Conservation (phyloP, 139 green algal species). For the Zygnema circumcarinatum region DNA sequence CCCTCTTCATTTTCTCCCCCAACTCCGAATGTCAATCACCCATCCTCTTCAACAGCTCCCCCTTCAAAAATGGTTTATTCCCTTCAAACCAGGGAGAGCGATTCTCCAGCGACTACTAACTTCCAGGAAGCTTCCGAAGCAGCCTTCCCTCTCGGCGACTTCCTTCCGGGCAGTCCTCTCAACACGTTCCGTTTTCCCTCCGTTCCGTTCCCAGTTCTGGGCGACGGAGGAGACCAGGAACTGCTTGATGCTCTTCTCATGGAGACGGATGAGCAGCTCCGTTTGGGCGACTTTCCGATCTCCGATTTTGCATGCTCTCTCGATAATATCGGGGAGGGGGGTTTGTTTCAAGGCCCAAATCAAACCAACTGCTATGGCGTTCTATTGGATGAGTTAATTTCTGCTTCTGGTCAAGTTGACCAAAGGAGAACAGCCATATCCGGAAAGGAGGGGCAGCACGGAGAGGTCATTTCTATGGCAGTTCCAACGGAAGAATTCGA, state of each 20-base stretch:
- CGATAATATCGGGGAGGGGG: not conserved
- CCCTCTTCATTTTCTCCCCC: too few species aligned
- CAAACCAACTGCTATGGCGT: too few species aligned
- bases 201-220: not conserved
- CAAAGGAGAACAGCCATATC: too few species aligned
- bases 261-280: not conserved
- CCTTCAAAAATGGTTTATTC: too few species aligned
- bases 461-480: not conserved
- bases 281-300: not conserved
- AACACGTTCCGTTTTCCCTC: not conserved
- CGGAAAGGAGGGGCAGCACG: not conserved
- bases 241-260: not conserved
- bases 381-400: too few species aligned
- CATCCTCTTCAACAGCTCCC: too few species aligned
- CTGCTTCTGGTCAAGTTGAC: too few species aligned
- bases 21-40: too few species aligned
- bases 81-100: too few species aligned
- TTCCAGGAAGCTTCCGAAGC: not conserved
- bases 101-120: too few species aligned
- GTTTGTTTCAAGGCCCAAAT: too few species aligned
- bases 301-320: not conserved
- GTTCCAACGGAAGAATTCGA: not conserved
- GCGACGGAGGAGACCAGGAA: not conserved
- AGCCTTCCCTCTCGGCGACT: not conserved
- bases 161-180: not conserved